phyloP scores from a whole-genome alignment of 1,139 yeast species.

The Suhomyces choctaworum region DNA sequence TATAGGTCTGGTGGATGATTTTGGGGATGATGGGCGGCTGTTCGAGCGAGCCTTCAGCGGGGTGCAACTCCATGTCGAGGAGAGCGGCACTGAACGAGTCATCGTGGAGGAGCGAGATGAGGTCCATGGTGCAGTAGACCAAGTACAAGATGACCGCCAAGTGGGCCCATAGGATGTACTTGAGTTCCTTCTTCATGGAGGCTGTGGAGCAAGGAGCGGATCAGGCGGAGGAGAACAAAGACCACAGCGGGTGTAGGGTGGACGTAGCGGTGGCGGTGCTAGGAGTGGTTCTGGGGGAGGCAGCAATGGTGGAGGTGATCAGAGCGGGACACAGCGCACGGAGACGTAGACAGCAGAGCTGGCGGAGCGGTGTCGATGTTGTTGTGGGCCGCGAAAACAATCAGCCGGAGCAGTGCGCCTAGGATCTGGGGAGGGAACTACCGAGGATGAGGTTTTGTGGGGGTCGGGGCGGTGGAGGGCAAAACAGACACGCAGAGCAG shows the following conservation, averaged over 20 bases:
- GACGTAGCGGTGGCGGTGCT: too few relatives aligned
- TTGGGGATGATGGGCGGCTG: conserved; percentile 70
- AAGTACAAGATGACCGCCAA: conserved; percentile 54
- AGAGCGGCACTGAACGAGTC: conserved; percentile 67
- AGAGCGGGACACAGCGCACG: too few relatives aligned
- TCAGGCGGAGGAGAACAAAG: background rate
- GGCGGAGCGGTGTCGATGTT: conserved; percentile 3
- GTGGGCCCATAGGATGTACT: conserved; percentile 60
- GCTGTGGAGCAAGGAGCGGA: background rate
- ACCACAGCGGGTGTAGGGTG: background rate
- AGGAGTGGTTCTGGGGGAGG: too few relatives aligned
- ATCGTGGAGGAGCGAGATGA: conserved; percentile 73
- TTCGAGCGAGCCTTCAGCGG: conserved; percentile 38
- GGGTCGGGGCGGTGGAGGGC: background rate
- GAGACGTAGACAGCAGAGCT: conserved; percentile 1
- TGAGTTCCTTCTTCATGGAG: conserved; percentile 58
- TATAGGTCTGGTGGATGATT: conserved; percentile 92
- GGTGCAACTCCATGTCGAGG: conserved; percentile 56
- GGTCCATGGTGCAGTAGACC: conserved; percentile 66
- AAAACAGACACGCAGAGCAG: background rate
- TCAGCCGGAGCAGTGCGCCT: conserved; percentile 1
- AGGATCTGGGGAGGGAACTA: background rate
- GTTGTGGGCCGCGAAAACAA: conserved; percentile 1
- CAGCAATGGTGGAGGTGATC: too few relatives aligned
- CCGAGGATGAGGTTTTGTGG: background rate